Base-by-base conservation (phyloP, 2,329 filamentous ascomycete genomes). In the Endoconidiophora polonica region DNA sequence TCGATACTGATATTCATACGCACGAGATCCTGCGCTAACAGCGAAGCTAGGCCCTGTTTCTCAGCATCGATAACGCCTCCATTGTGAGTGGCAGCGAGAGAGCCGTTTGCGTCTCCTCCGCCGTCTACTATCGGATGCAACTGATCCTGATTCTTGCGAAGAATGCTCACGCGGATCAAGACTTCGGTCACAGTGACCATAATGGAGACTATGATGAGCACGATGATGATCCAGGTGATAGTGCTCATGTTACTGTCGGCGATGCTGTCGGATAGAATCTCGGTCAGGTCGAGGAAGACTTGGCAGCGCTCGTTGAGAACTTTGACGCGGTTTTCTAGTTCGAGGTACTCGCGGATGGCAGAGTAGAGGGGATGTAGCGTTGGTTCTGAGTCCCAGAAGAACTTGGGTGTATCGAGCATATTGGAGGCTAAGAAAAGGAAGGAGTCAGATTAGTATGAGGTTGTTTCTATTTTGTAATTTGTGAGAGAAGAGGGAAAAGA, bases 371-470 rank as follows among this genome's bases (percentile, higher is more conserved):
- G 91, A 62, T 95, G 86, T 0, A 98, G 73, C 0, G 86, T 95
- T 16, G 91, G 91, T 62, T 98, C 91, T 9, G 85, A 85, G 63
- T 96, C 88, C 91, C 91, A 98, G 73, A 96, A 94, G 73, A 95
- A 95, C 62, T 90, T 93, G 54, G 90, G 90, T 1, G 93, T 86
- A 63, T 95, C 88, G 52, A 95, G 81, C 63, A 95, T 90, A 61
- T 96, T 96, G 18, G 85, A 94, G 53, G 87, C 86, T 93, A 57
- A 44, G 22, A 18, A 22, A 29, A 16, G n/a, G n/a, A 16, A 26
- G n/a, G 26, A 26, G 24, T 7, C 16, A 18, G 39, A 29, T 29
- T 37, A 9, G 4, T 18, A 23, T 33, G 24, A 45, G 12, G 14
- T 40, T 22, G 44, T 22, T 29, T 16, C n/a, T 5, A 38, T 14